A percentile compares a stretch with the other conserved stretches of the same genome.
These are phyloP conservation scores for Sphagnum magellanicum DNA, from an alignment of 228 moss, liverwort and hornwort species.

Conservation along the genomic window DNA sequence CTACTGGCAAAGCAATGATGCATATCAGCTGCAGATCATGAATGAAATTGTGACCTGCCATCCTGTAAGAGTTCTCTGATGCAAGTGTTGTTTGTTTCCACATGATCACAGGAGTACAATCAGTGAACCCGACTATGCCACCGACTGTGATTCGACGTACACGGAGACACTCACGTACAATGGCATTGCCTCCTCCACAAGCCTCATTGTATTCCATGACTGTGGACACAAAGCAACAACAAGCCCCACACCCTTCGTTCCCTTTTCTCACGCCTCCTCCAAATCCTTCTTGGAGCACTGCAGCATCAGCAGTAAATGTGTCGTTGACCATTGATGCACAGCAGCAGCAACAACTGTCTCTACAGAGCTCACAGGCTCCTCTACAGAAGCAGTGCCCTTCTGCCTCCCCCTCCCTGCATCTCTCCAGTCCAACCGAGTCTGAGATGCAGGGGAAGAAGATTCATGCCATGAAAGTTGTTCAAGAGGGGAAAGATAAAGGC, in stretches of 20 bases:
- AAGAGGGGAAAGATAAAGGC: background rate
- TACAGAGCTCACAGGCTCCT: too few species aligned
- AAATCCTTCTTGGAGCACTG: background rate
- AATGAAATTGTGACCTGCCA: too few species aligned
- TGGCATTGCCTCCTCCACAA: background rate
- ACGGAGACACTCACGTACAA: background rate
- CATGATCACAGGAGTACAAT: background rate
- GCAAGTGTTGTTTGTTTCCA: too few species aligned
- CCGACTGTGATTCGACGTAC: background rate
- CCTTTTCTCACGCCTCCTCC: background rate
- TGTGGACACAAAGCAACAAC: background rate
- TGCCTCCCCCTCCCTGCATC: background rate
- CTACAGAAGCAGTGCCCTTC: background rate
- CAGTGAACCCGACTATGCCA: background rate
- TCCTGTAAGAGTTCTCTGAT: too few species aligned
- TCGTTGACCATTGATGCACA: background rate
- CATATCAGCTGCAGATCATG: too few species aligned
- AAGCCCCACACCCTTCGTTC: background rate
- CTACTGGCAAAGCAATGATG: too few species aligned
- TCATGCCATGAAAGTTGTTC: background rate
- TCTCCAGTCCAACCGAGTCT: background rate
- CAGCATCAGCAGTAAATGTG: background rate
- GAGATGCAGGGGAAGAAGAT: background rate
- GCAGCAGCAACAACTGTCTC: too few species aligned
- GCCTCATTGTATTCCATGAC: background rate